These are phyloP conservation scores for Candida schatavii DNA, from an alignment of 805 yeast species.

Conservation along the genomic window DNA sequence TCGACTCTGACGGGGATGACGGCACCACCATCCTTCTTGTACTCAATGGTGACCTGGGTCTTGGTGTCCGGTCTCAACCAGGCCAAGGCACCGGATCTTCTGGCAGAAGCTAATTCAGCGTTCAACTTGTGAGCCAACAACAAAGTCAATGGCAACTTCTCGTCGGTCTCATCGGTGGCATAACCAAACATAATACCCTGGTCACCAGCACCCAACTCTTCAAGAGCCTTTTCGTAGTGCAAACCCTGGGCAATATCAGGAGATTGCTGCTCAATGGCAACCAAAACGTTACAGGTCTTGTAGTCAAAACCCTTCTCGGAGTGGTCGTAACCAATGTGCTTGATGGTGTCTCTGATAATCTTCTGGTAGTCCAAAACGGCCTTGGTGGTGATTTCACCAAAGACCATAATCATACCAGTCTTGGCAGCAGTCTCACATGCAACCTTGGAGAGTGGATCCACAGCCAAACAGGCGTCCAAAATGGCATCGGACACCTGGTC, in stretches of 20 bases:
- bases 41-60: slow-evolving; percentile 98
- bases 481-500: slow-evolving; percentile 99
- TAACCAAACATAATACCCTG: slow-evolving; percentile 99
- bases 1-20: slow-evolving; percentile 95
- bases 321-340: slow-evolving; percentile 96
- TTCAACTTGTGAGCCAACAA: slow-evolving; percentile 93
- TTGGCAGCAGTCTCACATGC: slow-evolving; percentile 99
- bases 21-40: slow-evolving; percentile 91
- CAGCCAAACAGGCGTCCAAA: slow-evolving; percentile 93
- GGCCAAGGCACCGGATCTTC: slow-evolving; percentile 90
- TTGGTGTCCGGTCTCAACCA: slow-evolving; percentile 99
- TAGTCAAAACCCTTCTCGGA: slow-evolving; percentile 97
- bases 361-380: slow-evolving; percentile 96
- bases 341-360: slow-evolving; percentile 96
- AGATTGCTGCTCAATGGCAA: slow-evolving; percentile 99
- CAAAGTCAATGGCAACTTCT: slow-evolving; percentile 92
- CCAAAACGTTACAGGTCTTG: slow-evolving; percentile 98
- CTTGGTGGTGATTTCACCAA: slow-evolving; percentile 98
- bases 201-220: slow-evolving; percentile 99
- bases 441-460: slow-evolving; percentile 96
- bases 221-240: slow-evolving; percentile 92
- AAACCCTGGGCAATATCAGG: slow-evolving; percentile 99
- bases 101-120: slow-evolving; percentile 94
- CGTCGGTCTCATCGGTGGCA: slow-evolving; percentile 98
- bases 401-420: slow-evolving; percentile 99